These are phyloP conservation scores for Chlamydomonas incerta DNA, from an alignment of 139 green algal genomes.

Conservation along the genomic window DNA sequence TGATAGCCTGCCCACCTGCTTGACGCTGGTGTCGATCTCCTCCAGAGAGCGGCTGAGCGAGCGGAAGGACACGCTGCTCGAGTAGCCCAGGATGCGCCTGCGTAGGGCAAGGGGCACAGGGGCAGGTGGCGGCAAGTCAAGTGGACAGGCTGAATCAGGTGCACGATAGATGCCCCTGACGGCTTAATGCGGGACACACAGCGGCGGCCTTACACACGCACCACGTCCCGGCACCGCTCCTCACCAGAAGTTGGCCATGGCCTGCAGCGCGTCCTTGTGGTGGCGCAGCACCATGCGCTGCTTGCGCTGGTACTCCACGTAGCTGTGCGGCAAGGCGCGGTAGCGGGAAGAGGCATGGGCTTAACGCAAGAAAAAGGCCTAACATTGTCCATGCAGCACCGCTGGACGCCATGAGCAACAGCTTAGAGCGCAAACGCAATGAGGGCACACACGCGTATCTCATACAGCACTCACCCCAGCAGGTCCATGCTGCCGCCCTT, in stretches of 20 bases:
- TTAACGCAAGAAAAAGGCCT: no score
- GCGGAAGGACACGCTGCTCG: slow-evolving; percentile 22
- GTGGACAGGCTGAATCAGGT: no score
- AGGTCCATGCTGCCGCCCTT: slow-evolving; percentile 15
- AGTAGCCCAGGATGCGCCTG: slow-evolving; percentile 17
- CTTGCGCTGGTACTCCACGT: slow-evolving; percentile 42
- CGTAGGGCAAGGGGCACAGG: not conserved
- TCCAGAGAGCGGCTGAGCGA: slow-evolving; percentile 21
- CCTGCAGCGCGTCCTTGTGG: slow-evolving; percentile 27
- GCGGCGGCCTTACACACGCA: no score
- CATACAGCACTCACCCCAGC: not conserved
- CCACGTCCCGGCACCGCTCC: not conserved
- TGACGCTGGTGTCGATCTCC: slow-evolving; percentile 7
- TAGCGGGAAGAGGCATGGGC: no score
- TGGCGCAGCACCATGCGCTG: slow-evolving; percentile 37
- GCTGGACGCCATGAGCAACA: no score
- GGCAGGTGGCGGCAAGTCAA: no score
- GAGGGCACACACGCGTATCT: not conserved
- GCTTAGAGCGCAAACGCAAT: no score
- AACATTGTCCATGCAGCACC: no score
- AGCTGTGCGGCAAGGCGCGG: not conserved
- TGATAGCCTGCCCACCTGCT: slow-evolving; percentile 10
- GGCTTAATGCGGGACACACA: no score
- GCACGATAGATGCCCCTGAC: no score
- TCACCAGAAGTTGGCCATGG: slow-evolving; percentile 41